These are phyloP conservation scores for Chlamydomonas asymmetrica DNA, from an alignment of 139 green algal species.

Conservation along the genomic window DNA sequence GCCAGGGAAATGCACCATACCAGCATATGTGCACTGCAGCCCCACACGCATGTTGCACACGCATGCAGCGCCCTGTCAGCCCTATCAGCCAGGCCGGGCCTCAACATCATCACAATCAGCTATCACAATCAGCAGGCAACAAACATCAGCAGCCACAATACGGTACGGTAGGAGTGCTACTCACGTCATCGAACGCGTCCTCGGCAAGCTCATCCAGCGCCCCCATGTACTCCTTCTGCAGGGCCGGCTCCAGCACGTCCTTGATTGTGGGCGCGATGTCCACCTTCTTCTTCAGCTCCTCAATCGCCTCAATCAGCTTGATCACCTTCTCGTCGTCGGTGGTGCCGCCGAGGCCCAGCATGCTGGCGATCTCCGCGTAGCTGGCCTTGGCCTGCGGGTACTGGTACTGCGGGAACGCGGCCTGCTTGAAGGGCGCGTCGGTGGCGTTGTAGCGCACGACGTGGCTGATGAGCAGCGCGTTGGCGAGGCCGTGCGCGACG, in stretches of 20 bases:
- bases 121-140: too few species aligned
- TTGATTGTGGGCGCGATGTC: constrained; percentile 60
- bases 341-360: constrained; percentile 55
- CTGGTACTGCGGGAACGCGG: constrained; percentile 74
- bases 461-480: constrained; percentile 68
- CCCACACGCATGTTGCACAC: too few species aligned
- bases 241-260: constrained; percentile 46
- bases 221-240: constrained; percentile 42
- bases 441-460: constrained; percentile 76
- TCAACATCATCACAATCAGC: too few species aligned
- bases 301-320: constrained; percentile 63
- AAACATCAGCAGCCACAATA: too few species aligned
- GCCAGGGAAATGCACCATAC: too few species aligned
- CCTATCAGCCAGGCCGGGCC: too few species aligned
- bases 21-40: too few species aligned
- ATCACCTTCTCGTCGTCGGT: constrained; percentile 60
- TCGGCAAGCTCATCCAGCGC: constrained; percentile 40
- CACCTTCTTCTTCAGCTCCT: constrained; percentile 66
- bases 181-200: constrained; percentile 67
- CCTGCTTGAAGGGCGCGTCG: constrained; percentile 68
- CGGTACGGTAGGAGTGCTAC: too few species aligned
- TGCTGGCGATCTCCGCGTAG: constrained; percentile 62
- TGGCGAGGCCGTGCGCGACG: constrained; percentile 69
- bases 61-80: too few species aligned
- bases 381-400: constrained; percentile 48